phyloP scores from a whole-genome alignment of 2,329 filamentous ascomycete genomes.

The Drechslera avenae region DNA sequence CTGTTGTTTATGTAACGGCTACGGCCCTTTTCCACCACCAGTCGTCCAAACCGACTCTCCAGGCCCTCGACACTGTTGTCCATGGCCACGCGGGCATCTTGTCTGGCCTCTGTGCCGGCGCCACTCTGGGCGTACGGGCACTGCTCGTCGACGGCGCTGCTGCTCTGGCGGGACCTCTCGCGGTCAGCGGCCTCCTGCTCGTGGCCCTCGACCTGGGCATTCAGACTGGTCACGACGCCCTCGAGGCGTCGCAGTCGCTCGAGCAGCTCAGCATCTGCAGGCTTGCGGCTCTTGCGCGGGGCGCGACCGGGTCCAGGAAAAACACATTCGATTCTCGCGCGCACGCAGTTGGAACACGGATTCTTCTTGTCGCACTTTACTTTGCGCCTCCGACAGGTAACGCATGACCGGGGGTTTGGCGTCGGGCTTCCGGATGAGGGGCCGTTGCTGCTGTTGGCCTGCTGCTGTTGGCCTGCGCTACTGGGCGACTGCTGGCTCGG shows the following conservation, averaged over 20 bases:
- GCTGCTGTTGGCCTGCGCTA: slow-evolving; percentile 26
- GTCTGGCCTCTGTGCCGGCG: not conserved
- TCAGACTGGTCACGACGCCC: slow-evolving; percentile 70
- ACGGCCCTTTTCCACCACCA: slow-evolving; percentile 73
- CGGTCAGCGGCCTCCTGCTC: slow-evolving; percentile 42
- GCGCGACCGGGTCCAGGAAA: slow-evolving; percentile 77
- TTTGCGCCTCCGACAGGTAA: slow-evolving; percentile 57
- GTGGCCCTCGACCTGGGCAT: slow-evolving; percentile 48
- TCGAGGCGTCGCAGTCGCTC: slow-evolving; percentile 75
- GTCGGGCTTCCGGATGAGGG: slow-evolving; percentile 14
- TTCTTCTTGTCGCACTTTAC: slow-evolving; percentile 80
- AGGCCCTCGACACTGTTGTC: slow-evolving; percentile 45
- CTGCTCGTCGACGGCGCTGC: slow-evolving; percentile 10
- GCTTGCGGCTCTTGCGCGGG: slow-evolving; percentile 69
- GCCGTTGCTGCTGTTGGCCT: slow-evolving; percentile 24
- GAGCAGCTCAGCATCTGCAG: slow-evolving; percentile 72
- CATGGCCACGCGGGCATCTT: slow-evolving; percentile 27
- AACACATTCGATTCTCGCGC: slow-evolving; percentile 72
- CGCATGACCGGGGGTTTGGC: slow-evolving; percentile 43
- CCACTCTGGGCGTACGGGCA: slow-evolving; percentile 11
- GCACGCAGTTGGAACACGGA: slow-evolving; percentile 75
- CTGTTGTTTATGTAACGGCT: slow-evolving; percentile 76
- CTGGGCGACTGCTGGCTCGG: slow-evolving; percentile 23
- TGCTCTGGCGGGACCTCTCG: slow-evolving; percentile 25
- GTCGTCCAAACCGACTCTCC: slow-evolving; percentile 65